Evolutionary conservation across 768 basidiomycete species (phyloP).

Genomic region (Mycena sanguinolenta): DNA sequence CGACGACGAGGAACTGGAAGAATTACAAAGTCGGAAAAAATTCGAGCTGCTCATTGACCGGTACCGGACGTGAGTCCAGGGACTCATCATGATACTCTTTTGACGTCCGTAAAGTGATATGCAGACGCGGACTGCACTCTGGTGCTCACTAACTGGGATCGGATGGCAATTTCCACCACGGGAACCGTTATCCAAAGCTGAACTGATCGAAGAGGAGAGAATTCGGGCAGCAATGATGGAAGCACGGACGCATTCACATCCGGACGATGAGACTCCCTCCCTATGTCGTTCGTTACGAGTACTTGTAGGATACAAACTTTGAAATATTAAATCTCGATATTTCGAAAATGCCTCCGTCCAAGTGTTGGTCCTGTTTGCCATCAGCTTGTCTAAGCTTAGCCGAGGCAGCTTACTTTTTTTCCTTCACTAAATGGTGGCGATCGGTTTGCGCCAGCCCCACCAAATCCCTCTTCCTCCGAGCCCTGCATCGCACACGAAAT

Average conservation of each 20-base stretch:
- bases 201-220: constrained; percentile 76
- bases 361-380: constrained; percentile 11
- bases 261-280: constrained; percentile 63
- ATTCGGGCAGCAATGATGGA: constrained; percentile 72
- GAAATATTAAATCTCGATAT: constrained; percentile 31
- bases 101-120: constrained; percentile 63
- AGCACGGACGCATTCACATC: constrained; percentile 61
- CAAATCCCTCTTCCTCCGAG: constrained; percentile 50
- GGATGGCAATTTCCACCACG: constrained; percentile 72
- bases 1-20: constrained; percentile 72
- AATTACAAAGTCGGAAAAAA: constrained; percentile 66
- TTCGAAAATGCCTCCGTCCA: not conserved
- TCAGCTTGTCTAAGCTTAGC: not conserved
- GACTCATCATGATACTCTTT: constrained; percentile 6
- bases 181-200: constrained; percentile 77
- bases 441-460: constrained; percentile 55
- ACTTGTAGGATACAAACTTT: constrained; percentile 71
- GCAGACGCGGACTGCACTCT: constrained; percentile 72
- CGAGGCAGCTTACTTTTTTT: constrained; percentile 49
- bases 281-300: constrained; percentile 73
- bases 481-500: constrained; percentile 36
- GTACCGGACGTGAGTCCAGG: constrained; percentile 62
- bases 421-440: constrained; percentile 54
- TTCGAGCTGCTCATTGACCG: constrained; percentile 73
- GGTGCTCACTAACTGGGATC: constrained; percentile 71